A percentile compares a stretch with the other conserved stretches of the same genome.
Conservation (phyloP, 352 stramenopile genomes). For the Phytophthora vignae region DNA sequence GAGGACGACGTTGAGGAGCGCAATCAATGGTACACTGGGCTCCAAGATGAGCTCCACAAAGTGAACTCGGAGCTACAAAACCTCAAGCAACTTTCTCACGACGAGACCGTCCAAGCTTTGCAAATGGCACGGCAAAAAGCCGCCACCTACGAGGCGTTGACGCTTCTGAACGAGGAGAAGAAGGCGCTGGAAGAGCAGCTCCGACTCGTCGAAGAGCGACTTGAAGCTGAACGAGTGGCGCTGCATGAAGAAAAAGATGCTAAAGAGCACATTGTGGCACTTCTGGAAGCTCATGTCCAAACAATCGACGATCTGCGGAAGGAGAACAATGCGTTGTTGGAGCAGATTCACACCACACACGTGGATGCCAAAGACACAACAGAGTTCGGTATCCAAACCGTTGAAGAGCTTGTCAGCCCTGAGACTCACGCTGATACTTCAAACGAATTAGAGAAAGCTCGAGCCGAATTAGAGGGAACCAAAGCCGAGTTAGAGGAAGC, state of each 20-base stretch:
- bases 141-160: slow-evolving; percentile 64
- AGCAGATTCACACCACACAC: slow-evolving; percentile 5
- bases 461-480: slow-evolving; percentile 15
- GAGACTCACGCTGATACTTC: slow-evolving; percentile 18
- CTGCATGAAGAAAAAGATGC: slow-evolving; percentile 29
- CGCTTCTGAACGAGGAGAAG: slow-evolving; percentile 68
- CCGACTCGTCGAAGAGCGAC: slow-evolving; percentile 27
- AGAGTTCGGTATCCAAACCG: slow-evolving; percentile 9
- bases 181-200: slow-evolving; percentile 49
- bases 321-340: slow-evolving; percentile 34
- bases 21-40: slow-evolving; percentile 30
- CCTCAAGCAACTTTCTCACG: slow-evolving; percentile 62
- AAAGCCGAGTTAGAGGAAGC: slow-evolving; percentile 16
- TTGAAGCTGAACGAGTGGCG: slow-evolving; percentile 27
- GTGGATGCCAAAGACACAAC: neutral
- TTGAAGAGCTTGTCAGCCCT: slow-evolving; percentile 21
- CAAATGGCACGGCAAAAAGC: slow-evolving; percentile 72
- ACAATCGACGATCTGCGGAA: slow-evolving; percentile 40
- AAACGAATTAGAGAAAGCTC: slow-evolving; percentile 17
- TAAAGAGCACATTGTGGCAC: slow-evolving; percentile 19
- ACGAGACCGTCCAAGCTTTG: slow-evolving; percentile 79
- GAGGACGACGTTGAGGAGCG: slow-evolving; percentile 41
- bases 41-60: slow-evolving; percentile 42
- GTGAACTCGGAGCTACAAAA: slow-evolving; percentile 43
- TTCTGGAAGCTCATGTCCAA: slow-evolving; percentile 12